phyloP scores from a whole-genome alignment of 257 asterid genomes.

The Solanum paucissectum region DNA sequence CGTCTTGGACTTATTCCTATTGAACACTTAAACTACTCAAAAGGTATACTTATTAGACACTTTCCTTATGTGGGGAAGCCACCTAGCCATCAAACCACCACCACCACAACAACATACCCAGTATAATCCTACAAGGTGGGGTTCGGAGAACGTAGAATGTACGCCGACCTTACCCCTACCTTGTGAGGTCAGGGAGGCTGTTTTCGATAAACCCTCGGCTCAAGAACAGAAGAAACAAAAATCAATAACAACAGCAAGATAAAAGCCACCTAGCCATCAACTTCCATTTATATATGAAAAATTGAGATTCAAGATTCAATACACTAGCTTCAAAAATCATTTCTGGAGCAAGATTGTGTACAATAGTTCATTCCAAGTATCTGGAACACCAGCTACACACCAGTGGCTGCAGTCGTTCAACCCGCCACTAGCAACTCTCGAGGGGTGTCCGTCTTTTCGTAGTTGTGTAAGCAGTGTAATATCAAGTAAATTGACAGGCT shows the following conservation, averaged over 20 bases:
- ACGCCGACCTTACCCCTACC: not conserved
- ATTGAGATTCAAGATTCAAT: not conserved
- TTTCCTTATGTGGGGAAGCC: not conserved
- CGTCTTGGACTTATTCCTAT: not conserved
- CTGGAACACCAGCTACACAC: not conserved
- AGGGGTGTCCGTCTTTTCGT: conserved; percentile 49
- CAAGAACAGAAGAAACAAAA: not conserved
- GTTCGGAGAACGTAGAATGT: not conserved
- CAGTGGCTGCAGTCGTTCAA: conserved; percentile 28
- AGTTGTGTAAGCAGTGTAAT: conserved; percentile 49
- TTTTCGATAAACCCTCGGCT: not conserved
- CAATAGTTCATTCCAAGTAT: conserved; percentile 47
- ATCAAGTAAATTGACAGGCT: conserved; percentile 40
- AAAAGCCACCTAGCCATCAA: not conserved
- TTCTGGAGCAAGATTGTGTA: conserved; percentile 20
- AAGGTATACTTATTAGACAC: not conserved
- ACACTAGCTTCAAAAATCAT: not conserved
- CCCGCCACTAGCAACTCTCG: conserved; percentile 32
- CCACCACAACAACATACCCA: not conserved
- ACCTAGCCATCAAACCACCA: not conserved
- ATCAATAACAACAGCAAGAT: not conserved
- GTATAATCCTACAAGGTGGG: not conserved
- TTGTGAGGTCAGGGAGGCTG: not conserved
- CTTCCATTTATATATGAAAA: not conserved
- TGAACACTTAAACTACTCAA: not conserved